Evolutionary conservation across 2,329 filamentous ascomycete species (phyloP).

Genomic region (Penicillium decumbens): DNA sequence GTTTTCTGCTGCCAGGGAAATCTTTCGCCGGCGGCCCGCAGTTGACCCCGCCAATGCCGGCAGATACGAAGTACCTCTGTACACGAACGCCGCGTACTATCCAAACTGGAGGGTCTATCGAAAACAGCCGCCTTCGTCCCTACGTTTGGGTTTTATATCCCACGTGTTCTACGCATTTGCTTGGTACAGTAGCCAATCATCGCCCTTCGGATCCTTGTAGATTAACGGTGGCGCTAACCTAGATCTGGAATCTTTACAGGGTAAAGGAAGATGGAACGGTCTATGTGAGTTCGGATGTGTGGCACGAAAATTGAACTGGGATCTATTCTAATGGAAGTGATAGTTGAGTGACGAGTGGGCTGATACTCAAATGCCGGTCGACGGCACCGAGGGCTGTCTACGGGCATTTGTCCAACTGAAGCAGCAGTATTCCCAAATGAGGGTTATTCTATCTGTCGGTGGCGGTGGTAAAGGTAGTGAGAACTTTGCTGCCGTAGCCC

Average conservation of each 20-base stretch:
- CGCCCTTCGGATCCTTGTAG: conserved; percentile 6
- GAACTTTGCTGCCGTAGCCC: conserved; percentile 64
- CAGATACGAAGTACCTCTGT: conserved; percentile 37
- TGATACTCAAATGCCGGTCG: conserved; percentile 66
- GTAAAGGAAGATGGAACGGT: conserved; percentile 68
- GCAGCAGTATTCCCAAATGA: conserved; percentile 63
- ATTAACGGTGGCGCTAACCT: conserved; percentile 24
- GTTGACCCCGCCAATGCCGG: conserved; percentile 15
- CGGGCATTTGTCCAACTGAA: conserved; percentile 71
- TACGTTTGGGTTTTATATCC: conserved; percentile 72
- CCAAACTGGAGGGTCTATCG: conserved; percentile 73
- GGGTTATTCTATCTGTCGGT: conserved; percentile 72
- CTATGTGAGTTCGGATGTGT: conserved; percentile 55
- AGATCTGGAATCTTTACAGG: conserved; percentile 39
- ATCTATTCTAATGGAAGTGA: conserved; percentile 3
- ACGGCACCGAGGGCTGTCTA: conserved; percentile 66
- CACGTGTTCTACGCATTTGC: conserved; percentile 82
- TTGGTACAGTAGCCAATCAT: conserved; percentile 40
- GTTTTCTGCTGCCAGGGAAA: conserved; percentile 17
- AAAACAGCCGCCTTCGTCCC: conserved; percentile 65
- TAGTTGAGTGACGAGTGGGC: conserved; percentile 77
- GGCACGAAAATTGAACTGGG: neutral
- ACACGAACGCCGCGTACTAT: conserved; percentile 73
- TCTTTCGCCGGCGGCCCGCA: conserved; percentile 18
- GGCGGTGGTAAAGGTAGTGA: conserved; percentile 61